Percentiles rank a stretch among this genome's conserved stretches.
These are phyloP conservation scores for Trametes hirsuta DNA, from an alignment of 1,284 basidiomycete species.

Conservation along the genomic window DNA sequence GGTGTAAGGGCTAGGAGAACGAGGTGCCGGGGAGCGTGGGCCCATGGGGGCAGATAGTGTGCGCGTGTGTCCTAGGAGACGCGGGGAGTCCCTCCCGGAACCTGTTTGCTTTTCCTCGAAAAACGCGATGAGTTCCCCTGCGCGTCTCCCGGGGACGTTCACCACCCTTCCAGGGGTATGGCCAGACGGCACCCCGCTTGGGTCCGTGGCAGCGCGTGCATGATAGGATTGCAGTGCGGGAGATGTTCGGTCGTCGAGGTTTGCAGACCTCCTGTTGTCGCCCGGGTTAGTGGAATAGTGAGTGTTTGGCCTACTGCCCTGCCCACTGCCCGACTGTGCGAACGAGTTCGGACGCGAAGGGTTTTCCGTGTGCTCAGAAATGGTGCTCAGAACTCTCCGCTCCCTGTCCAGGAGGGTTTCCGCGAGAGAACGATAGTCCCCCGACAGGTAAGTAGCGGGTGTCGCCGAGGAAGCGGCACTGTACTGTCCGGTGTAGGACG, in stretches of 20 bases:
- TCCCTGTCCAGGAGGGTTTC: slow-evolving; percentile 29
- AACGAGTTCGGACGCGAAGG: slow-evolving; percentile 39
- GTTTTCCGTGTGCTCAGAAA: slow-evolving; percentile 45
- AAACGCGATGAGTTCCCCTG: slow-evolving; percentile 72
- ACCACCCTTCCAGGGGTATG: slow-evolving; percentile 30
- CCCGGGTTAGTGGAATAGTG: slow-evolving; percentile 24
- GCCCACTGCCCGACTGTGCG: slow-evolving; percentile 27
- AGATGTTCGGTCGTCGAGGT: slow-evolving; percentile 23
- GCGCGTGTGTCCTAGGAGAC: slow-evolving; percentile 47
- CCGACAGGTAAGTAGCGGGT: slow-evolving; percentile 23
- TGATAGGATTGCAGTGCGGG: slow-evolving; percentile 25
- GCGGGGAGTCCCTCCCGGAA: slow-evolving; percentile 34
- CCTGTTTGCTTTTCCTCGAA: slow-evolving; percentile 62
- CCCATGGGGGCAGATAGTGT: slow-evolving; percentile 57
- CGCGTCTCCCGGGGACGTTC: slow-evolving; percentile 55
- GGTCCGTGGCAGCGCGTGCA: slow-evolving; percentile 36
- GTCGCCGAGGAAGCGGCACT: slow-evolving; percentile 21
- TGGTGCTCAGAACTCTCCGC: slow-evolving; percentile 39
- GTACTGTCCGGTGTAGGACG: slow-evolving; percentile 27
- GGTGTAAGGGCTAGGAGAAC: slow-evolving; percentile 56
- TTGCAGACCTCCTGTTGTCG: slow-evolving; percentile 31
- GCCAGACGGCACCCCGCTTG: slow-evolving; percentile 17
- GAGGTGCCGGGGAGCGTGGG: slow-evolving; percentile 55
- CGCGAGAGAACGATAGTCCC: slow-evolving; percentile 24
- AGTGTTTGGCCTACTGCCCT: slow-evolving; percentile 31